phyloP scores from a whole-genome alignment of 2,329 filamentous ascomycete species.

The Hirsutella minnesotensis region DNA sequence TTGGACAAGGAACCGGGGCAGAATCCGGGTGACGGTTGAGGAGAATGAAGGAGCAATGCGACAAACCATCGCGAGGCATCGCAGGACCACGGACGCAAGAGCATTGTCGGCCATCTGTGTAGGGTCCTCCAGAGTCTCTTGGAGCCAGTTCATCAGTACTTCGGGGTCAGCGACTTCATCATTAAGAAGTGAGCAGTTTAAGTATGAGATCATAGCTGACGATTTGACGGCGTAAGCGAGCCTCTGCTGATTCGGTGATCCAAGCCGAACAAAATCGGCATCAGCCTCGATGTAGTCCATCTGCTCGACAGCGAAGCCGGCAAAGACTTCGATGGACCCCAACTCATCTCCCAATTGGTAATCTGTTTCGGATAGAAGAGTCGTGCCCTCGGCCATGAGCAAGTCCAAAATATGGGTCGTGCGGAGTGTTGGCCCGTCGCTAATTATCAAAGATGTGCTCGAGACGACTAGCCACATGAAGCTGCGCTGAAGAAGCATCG shows the following conservation, averaged over 20 bases:
- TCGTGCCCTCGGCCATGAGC: constrained; percentile 47
- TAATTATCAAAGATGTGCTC: constrained; percentile 61
- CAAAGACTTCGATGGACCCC: constrained; percentile 49
- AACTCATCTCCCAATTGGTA: constrained; percentile 38
- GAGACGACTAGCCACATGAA: constrained; percentile 79
- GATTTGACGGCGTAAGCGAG: constrained; percentile 80
- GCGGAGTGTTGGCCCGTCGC: constrained; percentile 46
- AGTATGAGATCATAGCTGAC: constrained; percentile 66
- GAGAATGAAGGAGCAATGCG: constrained; percentile 62
- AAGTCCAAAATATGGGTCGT: constrained; percentile 60
- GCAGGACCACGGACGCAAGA: constrained; percentile 67
- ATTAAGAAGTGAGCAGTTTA: constrained; percentile 76
- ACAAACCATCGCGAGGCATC: constrained; percentile 71
- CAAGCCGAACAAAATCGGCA: constrained; percentile 72
- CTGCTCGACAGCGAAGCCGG: constrained; percentile 66
- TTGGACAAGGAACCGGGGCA: constrained; percentile 83
- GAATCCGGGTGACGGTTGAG: constrained; percentile 61
- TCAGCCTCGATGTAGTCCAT: constrained; percentile 80
- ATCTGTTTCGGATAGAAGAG: constrained; percentile 22
- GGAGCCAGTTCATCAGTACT: constrained; percentile 71
- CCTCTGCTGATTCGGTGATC: constrained; percentile 75
- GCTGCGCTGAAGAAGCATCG: constrained; percentile 80
- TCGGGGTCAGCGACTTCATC: constrained; percentile 73
- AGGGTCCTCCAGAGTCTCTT: constrained; percentile 66
- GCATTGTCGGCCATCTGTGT: constrained; percentile 71